Conservation (phyloP, 148 eudicot species). For the Diospyros lotus region DNA sequence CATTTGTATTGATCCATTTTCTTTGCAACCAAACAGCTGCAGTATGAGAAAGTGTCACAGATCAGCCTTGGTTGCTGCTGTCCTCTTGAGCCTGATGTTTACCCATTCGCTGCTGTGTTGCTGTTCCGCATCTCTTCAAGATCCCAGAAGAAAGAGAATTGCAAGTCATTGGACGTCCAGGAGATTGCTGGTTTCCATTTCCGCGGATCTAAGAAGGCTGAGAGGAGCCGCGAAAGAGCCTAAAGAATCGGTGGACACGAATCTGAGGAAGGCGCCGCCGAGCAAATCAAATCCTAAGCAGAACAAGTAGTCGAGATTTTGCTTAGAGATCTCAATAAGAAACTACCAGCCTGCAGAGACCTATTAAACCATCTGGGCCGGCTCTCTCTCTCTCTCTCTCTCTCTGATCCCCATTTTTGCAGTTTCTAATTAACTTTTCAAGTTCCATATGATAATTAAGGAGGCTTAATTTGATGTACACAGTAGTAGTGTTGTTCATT, state of each 20-base stretch:
- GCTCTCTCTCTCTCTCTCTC: too few species aligned
- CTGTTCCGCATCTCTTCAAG: not conserved
- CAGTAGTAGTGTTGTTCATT: too few species aligned
- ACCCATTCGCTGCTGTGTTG: slow-evolving; percentile 6
- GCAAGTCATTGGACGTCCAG: slow-evolving; percentile 16
- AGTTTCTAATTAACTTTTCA: too few species aligned
- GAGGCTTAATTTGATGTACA: too few species aligned
- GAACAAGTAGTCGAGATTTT: slow-evolving; percentile 18
- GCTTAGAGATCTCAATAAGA: not conserved
- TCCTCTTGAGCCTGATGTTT: slow-evolving; percentile 25
- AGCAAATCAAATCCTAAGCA: slow-evolving; percentile 30
- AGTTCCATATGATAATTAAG: too few species aligned
- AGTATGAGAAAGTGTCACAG: slow-evolving; percentile 25
- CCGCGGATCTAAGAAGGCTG: slow-evolving; percentile 8
- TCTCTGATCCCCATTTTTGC: too few species aligned
- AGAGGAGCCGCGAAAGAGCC: slow-evolving; percentile 11
- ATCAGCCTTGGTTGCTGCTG: slow-evolving; percentile 1
- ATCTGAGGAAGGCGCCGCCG: slow-evolving; percentile 10
- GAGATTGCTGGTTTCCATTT: slow-evolving; percentile 10
- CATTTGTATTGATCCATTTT: not conserved
- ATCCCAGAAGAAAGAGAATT: slow-evolving; percentile 3
- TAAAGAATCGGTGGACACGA: slow-evolving; percentile 10
- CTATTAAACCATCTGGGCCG: too few species aligned
- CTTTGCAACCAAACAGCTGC: slow-evolving; percentile 18
- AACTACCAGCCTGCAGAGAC: not conserved